phyloP scores from a whole-genome alignment of 2,329 filamentous ascomycete genomes.

The Basipetospora chlamydospora region DNA sequence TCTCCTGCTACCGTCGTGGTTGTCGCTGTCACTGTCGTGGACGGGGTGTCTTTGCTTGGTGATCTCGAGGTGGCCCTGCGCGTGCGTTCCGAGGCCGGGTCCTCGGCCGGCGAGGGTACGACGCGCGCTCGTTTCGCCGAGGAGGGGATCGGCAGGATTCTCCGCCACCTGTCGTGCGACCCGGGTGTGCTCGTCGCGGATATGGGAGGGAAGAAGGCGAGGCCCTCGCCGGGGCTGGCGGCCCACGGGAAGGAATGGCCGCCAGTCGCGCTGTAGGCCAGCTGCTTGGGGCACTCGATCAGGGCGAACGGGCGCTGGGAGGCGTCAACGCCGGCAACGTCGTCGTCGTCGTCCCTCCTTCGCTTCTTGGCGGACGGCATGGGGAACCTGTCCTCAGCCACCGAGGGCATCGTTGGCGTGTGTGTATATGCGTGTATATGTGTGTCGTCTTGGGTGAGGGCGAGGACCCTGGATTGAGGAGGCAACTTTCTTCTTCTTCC shows the following conservation, averaged over 20 bases:
- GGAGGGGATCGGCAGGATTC: slow-evolving; percentile 14
- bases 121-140: slow-evolving; percentile 2
- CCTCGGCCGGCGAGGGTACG: too few species aligned
- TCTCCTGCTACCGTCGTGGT: slow-evolving; percentile 1
- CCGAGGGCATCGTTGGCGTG: slow-evolving; percentile 19
- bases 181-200: too few species aligned
- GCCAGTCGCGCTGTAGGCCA: too few species aligned
- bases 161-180: slow-evolving; percentile 14
- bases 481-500: too few species aligned
- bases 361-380: slow-evolving; percentile 19
- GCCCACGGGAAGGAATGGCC: too few species aligned
- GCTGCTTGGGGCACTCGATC: background rate
- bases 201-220: too few species aligned
- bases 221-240: too few species aligned
- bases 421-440: too few species aligned
- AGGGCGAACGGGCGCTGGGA: background rate
- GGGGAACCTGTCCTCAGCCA: slow-evolving; percentile 15
- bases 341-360: slow-evolving; percentile 17
- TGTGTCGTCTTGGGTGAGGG: too few species aligned
- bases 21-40: background rate
- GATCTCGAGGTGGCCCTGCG: slow-evolving; percentile 6
- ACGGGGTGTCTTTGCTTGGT: background rate
- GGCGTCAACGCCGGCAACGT: slow-evolving; percentile 3
- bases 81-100: too few species aligned
- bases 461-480: too few species aligned